Conservation (phyloP, 1,284 basidiomycete genomes). For the Boletus smithii region DNA sequence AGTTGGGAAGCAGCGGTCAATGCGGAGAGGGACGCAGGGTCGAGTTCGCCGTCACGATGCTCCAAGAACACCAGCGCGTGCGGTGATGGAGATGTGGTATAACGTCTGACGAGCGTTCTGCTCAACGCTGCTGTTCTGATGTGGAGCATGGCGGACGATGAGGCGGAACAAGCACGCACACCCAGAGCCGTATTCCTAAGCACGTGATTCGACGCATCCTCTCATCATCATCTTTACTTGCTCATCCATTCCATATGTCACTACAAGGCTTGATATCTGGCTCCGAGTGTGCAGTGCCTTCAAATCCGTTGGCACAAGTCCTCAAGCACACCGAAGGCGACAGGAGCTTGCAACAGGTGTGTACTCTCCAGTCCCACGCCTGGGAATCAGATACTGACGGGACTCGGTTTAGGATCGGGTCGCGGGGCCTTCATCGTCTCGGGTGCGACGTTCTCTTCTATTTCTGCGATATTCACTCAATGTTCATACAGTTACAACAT, state of each 20-base stretch:
- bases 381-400: conserved; percentile 1
- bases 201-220: conserved; percentile 18
- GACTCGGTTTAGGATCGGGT: conserved; percentile 57
- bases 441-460: conserved; percentile 41
- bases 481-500: conserved; percentile 57
- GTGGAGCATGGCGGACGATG: conserved; percentile 37
- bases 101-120: conserved; percentile 42
- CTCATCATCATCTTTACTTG: background rate
- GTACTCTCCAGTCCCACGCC: conserved; percentile 16
- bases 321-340: conserved; percentile 91
- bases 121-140: conserved; percentile 25
- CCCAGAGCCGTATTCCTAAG: background rate
- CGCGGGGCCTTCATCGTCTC: conserved; percentile 66
- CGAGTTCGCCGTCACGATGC: conserved; percentile 80
- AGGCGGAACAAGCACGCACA: background rate
- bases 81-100: conserved; percentile 54
- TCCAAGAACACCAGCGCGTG: conserved; percentile 87
- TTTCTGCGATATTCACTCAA: conserved; percentile 6
- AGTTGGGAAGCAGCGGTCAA: conserved; percentile 85
- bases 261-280: conserved; percentile 83
- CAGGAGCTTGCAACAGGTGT: conserved; percentile 80
- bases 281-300: conserved; percentile 82
- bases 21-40: conserved; percentile 84
- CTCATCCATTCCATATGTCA: conserved; percentile 43
- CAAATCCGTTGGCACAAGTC: conserved; percentile 88